Base-by-base conservation (phyloP, 306 rosid genomes). In the Echinosophora koreensis region DNA sequence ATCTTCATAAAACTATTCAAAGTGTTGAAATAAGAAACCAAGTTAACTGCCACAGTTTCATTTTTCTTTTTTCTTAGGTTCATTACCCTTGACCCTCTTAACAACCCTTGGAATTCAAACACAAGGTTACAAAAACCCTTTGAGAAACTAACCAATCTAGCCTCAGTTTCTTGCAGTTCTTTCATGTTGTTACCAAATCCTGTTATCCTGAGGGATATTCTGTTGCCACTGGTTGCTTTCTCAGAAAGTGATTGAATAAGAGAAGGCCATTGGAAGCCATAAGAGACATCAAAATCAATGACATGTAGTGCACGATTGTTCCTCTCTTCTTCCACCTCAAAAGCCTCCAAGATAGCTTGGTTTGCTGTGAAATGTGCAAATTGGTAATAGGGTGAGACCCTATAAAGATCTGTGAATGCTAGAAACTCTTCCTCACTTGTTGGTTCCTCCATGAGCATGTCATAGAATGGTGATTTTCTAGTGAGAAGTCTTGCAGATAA, bases 301-400 rank as follows among this genome's bases (percentile, higher is more conserved):
- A 90, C 84, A 28, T 88, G 95, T 5, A 88, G 66, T 17, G 92
- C 66, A 0, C 84, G 62, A 63, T 71, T 74, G 83, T 86, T 90
- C 46, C 14, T 50, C 52, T 74, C 83, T 67, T 86, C 89, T 8
- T 90, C 90, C 22, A 67, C 72, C 70, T 90, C 95, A 52, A 83
- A 88, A 1, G 90, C 86, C 63, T 90, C 95, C 1, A 90, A 62
- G 34, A 90, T 88, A 5, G 87, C 89, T 41, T 90, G 95, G 79
- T 88, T 90, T 16, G 95, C 95, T 0, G 95, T 90, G 80, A 90
- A 90, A 52, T 90, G 95, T n/a, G 95, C 95, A 49, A 90, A 90
- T 30, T 90, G 95, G 83, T 83, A 84, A 60, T 78, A 88, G 0
- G 95, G 95, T 3, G 95, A 90, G 6, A 81, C 92, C 22, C 86